Base-by-base conservation (phyloP, 768 basidiomycete genomes). In the Panaeolus cyanescens region DNA sequence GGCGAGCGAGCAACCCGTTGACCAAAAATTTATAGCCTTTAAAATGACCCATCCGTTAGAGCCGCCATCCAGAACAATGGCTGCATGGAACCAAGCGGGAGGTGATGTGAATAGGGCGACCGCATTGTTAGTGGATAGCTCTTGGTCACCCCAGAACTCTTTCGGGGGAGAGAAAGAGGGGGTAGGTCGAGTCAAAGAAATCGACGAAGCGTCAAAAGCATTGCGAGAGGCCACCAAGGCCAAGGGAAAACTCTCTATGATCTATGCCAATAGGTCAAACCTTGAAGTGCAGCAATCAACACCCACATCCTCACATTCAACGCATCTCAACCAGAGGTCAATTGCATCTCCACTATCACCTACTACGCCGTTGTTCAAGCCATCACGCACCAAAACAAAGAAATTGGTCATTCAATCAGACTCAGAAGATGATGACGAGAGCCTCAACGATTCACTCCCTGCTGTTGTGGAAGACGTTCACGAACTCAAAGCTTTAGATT, bases 201-300 rank as follows among this genome's bases (percentile, higher is more conserved):
- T 91, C 25, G 90, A 91, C 36, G 89, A 92, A 63, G 89, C 87
- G n/a, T 82, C 79, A 37, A 86, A 85, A 65, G 89, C 88, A 1
- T 84, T 80, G 63, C 81, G 88, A 62, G 84, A 81, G 19, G 86
- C 89, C 32, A 80, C 79, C 60, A 87, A 80, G 69, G 90, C 92
- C 74, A 88, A 91, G 72, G 90, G 87, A 20, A 92, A 90, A 73
- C 89, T 85, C 68, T 93, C 92, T n/a, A 81, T 86, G 71, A 93
- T 93, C 55, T 93, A 93, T 65, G 87, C 88, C 39, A 89, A 88
- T 64, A 83, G 89, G 59, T 72, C 80, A 36, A 74, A 75, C 30
- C 75, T 88, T 33, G 84, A 84, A 59, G 75, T 73, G 54, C 83
- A 28, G 19, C 45, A 75, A 57, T 32, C 58, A 20, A 67, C 69